Evolutionary conservation across 345 rosid genomes (phyloP).

Genomic region (Moringa oleifera): DNA sequence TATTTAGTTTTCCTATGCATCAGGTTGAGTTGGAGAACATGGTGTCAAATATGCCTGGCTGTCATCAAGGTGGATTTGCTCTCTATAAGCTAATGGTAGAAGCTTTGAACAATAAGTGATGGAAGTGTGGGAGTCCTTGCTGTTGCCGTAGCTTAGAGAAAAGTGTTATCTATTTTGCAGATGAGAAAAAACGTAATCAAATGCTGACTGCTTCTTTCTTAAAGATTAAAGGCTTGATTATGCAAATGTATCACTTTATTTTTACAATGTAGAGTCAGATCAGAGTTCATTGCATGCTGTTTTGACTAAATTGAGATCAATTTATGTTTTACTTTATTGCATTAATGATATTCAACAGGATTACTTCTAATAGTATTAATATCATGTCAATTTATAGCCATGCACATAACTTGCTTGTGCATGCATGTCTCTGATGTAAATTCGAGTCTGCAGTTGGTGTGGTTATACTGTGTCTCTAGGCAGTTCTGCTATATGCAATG

Average conservation of each 20-base stretch:
- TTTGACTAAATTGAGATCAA: background rate
- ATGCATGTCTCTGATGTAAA: background rate
- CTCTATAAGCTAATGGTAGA: slow-evolving; percentile 70
- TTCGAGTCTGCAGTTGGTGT: background rate
- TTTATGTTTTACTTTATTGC: background rate
- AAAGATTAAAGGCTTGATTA: background rate
- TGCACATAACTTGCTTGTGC: background rate
- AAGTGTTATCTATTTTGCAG: background rate
- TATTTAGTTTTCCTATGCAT: slow-evolving; percentile 11
- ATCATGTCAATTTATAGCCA: background rate
- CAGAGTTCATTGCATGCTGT: background rate
- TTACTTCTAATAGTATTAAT: background rate
- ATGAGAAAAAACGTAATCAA: background rate
- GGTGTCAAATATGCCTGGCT: slow-evolving; percentile 82
- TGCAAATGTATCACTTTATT: background rate
- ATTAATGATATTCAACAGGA: background rate
- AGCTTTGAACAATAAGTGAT: slow-evolving; percentile 25
- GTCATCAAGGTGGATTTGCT: slow-evolving; percentile 89
- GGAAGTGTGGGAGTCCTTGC: slow-evolving; percentile 11
- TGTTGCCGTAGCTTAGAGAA: background rate
- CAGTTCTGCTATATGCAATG: background rate
- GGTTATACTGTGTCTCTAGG: background rate
- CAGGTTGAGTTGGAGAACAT: slow-evolving; percentile 65
- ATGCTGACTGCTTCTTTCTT: background rate
- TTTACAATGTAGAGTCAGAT: background rate